phyloP scores from a whole-genome alignment of 2,329 filamentous ascomycete species.

The Coniella vitis region DNA sequence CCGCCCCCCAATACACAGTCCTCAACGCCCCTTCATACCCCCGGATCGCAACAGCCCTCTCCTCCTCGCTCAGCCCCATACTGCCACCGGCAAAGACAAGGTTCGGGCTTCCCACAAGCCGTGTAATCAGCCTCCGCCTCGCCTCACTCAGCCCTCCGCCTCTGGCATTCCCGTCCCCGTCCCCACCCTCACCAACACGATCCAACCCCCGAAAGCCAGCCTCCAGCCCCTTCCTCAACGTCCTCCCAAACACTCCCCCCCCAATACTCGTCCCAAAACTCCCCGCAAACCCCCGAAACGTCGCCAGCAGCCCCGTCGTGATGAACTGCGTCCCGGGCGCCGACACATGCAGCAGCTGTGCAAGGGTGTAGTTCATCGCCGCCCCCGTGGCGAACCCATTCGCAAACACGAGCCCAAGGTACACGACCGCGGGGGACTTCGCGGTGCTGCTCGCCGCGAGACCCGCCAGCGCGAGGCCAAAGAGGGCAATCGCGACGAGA shows the following conservation, averaged over 20 bases:
- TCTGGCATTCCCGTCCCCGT: too few species aligned
- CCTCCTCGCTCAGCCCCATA: constrained; percentile 30
- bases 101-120: constrained; percentile 44
- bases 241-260: constrained; percentile 65
- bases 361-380: constrained; percentile 72
- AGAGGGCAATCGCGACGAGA: constrained; percentile 54
- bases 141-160: constrained; percentile 27
- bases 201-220: constrained; percentile 48
- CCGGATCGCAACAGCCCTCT: constrained; percentile 38
- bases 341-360: constrained; percentile 70
- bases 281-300: constrained; percentile 75
- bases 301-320: constrained; percentile 67
- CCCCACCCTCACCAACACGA: constrained; percentile 20
- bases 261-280: constrained; percentile 75
- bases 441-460: constrained; percentile 35
- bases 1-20: constrained; percentile 42
- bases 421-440: constrained; percentile 41
- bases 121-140: constrained; percentile 35
- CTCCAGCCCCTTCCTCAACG: constrained; percentile 49
- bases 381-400: constrained; percentile 71
- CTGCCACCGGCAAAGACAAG: constrained; percentile 37
- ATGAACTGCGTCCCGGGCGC: constrained; percentile 62
- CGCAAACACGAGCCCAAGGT: constrained; percentile 54
- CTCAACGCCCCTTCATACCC: constrained; percentile 41
- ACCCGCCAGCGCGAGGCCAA: constrained; percentile 43